Base-by-base conservation (phyloP, 2,329 filamentous ascomycete species). In the Fusarium nematophilum region DNA sequence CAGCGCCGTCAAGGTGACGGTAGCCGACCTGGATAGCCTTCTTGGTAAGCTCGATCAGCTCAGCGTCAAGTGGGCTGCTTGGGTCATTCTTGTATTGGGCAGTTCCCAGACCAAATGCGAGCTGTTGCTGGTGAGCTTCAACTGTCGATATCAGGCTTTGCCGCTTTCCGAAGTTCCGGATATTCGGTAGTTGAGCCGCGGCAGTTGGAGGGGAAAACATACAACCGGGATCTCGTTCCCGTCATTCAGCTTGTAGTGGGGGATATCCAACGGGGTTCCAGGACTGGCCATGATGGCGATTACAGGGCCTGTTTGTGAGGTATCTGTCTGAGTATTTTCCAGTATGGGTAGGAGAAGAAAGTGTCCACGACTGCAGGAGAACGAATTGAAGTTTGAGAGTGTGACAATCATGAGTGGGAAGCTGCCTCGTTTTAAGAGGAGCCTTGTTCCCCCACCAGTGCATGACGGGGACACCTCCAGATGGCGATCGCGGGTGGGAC, bases 41-140 rank as follows among this genome's bases (percentile, higher is more conserved):
- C 52, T 89, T 83, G 34, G 82, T 81, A 46, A 77, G 62, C 18
- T 79, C 74, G 38, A 82, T 71, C 42, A 83, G 75, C 5, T 81
- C 78, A 51, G 86, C 76, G 62, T 91, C 86, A 34, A 88, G 76
- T 39, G 81, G 76, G 40, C 73, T 79, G 8, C 80, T 75, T 4
- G 71, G 71, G 64, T 84, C 55, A 9, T 8, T 84, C 71, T 84
- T 90, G 75, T 80, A 87, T 18, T 79, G 77, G 36, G 89, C 88
- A 0, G 90, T 91, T 34, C 90, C 90, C 4, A 90, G 84, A 18
- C 90, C 90, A 67, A 90, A 93, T 33, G 81, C 87, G 14, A 93
- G 77, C 87, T 90, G 55, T 10, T 3, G 7, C 6, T 10, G n/a
- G 43, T 63, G 8, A 57, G 55, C 30, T 29, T 36, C 9, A 10